Evolutionary conservation across 352 stramenopile genomes (phyloP), one percentile per base, ranked within the genome.

Genomic region (Globisporangium paroecandrum): DNA sequence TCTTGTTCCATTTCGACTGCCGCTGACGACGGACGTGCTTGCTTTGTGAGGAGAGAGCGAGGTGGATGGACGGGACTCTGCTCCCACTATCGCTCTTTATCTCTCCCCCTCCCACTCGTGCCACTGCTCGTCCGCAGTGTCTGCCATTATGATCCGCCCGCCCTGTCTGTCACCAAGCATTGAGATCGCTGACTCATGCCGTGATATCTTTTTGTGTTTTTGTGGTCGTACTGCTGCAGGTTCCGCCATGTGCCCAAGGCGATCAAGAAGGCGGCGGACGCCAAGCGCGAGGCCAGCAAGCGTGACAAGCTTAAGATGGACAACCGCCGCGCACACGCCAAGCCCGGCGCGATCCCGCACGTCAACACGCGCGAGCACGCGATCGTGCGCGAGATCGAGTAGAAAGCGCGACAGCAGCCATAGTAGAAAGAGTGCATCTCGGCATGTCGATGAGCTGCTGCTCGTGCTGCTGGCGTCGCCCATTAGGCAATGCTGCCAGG

Each of bases 211-310:
- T 38, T 15, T 27, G 29, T 51, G 25, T 62, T 60, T 60, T 46
- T 58, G 49, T 58, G 58, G 72, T 55, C 71, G 55, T 69, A 25
- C 20, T 69, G 34, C 65, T 70, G 69, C 59, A 98, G 93, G 64
- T 83, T 98, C 64, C 85, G 97, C 58, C 96, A 99, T 68, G 82
- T 99, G 62, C 98, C 98, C 12, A 99, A 98, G 76, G 87, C 97
- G 60, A 98, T 99, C 77, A 98, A 98, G 77, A 99, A 99, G 76
- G 93, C 98, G 60, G 89, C 91, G 24, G 76, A 94, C 47, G 87
- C 89, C 69, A 93, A 97, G 73, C 83, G 86, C 73, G 82, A 98
- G 62, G 79, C 89, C 63, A 78, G 65, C 62, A 69, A 81, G n/a
- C 93, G 88, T 73, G 85, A 93, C 51, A 83, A 92, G 69, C 81